phyloP scores from a whole-genome alignment of 2,329 filamentous ascomycete genomes.

The Orbilia brochopaga region DNA sequence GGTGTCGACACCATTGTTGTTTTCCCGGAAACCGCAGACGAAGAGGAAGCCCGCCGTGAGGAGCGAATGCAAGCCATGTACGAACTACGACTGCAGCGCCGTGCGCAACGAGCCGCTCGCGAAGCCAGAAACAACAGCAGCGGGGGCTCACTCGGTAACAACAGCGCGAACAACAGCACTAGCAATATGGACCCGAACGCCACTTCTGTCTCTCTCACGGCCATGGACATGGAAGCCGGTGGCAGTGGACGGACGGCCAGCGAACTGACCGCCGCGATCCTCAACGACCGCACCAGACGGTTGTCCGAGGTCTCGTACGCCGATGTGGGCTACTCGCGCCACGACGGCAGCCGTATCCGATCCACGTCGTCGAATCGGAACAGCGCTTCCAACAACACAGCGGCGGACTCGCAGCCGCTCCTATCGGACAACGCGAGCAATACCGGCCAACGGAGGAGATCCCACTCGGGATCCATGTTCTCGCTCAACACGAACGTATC shows the following conservation, averaged over 20 bases:
- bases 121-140: constrained; percentile 56
- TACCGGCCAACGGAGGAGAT: constrained; percentile 15
- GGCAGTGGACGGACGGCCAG: constrained; percentile 48
- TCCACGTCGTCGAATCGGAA: constrained; percentile 65
- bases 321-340: constrained; percentile 75
- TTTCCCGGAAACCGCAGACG: constrained; percentile 77
- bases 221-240: constrained; percentile 47
- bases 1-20: constrained; percentile 92
- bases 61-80: constrained; percentile 92
- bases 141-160: constrained; percentile 15
- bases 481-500: constrained; percentile 46
- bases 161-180: neutral
- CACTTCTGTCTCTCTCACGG: constrained; percentile 41
- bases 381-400: constrained; percentile 5
- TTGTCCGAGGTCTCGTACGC: constrained; percentile 79
- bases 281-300: constrained; percentile 69
- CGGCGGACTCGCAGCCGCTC: constrained; percentile 41
- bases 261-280: constrained; percentile 54
- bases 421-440: constrained; percentile 34
- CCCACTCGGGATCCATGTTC: constrained; percentile 38
- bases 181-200: constrained; percentile 15
- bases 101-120: constrained; percentile 72
- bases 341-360: constrained; percentile 76
- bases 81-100: constrained; percentile 80
- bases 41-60: constrained; percentile 78